phyloP scores from a whole-genome alignment of 2,329 filamentous ascomycete species.

The Aureobasidium sp. region DNA sequence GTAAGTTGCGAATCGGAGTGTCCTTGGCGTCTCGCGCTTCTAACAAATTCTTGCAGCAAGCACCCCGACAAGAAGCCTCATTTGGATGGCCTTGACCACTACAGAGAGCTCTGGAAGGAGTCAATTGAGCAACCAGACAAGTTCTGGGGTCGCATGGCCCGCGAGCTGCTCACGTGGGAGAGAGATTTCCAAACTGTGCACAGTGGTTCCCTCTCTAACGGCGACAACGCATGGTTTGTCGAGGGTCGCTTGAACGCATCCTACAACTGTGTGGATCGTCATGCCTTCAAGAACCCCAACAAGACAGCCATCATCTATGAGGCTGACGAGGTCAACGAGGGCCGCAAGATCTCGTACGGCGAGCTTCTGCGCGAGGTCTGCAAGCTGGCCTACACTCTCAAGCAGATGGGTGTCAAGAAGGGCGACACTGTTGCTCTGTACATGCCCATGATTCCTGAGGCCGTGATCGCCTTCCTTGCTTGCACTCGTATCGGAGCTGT shows the following conservation, averaged over 20 bases:
- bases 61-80: constrained; percentile 53
- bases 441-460: constrained; percentile 97
- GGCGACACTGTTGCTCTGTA: constrained; percentile 97
- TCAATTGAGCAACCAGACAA: constrained; percentile 83
- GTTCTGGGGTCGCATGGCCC: constrained; percentile 83
- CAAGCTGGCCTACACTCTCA: constrained; percentile 76
- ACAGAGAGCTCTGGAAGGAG: constrained; percentile 62
- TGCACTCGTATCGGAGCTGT: constrained; percentile 88
- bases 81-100: constrained; percentile 53
- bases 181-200: constrained; percentile 86
- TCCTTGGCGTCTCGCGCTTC: background rate
- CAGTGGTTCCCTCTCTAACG: constrained; percentile 65
- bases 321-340: constrained; percentile 81
- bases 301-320: constrained; percentile 98
- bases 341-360: constrained; percentile 83
- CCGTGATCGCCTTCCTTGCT: constrained; percentile 82
- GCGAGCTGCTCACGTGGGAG: constrained; percentile 85
- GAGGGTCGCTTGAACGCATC: constrained; percentile 92
- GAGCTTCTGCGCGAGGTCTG: constrained; percentile 92
- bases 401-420: constrained; percentile 93
- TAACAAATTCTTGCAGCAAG: constrained; percentile 38
- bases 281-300: constrained; percentile 90
- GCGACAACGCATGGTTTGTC: constrained; percentile 89
- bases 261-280: constrained; percentile 95
- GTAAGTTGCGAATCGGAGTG: constrained; percentile 22